These are phyloP conservation scores for Fusarium longipes DNA, from an alignment of 2,329 filamentous ascomycete species.

Conservation along the genomic window DNA sequence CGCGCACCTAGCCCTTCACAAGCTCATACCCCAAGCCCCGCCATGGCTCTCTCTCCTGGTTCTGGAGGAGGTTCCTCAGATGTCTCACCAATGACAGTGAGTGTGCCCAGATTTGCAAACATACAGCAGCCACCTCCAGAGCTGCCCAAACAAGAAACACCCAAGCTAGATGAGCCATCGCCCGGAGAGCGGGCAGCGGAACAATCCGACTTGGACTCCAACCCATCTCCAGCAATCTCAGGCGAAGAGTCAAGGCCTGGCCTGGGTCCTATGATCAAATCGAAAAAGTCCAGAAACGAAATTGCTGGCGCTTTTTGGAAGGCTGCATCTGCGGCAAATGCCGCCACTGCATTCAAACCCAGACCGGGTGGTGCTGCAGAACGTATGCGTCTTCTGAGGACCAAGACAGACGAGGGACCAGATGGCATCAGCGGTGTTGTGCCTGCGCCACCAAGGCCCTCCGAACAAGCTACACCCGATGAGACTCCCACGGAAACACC, in stretches of 20 bases:
- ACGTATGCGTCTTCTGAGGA: conserved; percentile 73
- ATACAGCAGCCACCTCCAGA: conserved; percentile 38
- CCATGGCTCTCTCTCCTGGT: conserved; percentile 12
- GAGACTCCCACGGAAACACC: conserved; percentile 17
- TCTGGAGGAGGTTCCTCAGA: conserved; percentile 36
- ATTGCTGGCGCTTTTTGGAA: conserved; percentile 82
- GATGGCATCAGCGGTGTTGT: conserved; percentile 93
- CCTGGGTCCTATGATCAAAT: conserved; percentile 91
- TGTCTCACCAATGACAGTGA: conserved; percentile 44
- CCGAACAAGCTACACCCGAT: conserved; percentile 38
- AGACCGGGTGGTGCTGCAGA: conserved; percentile 88
- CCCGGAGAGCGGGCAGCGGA: conserved; percentile 34
- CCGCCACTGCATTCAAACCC: conserved; percentile 77
- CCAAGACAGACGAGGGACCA: conserved; percentile 72
- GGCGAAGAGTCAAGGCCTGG: conserved; percentile 37
- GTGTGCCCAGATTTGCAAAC: conserved; percentile 32
- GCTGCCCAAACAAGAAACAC: conserved; percentile 21
- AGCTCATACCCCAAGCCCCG: conserved; percentile 11
- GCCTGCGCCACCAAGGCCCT: conserved; percentile 73
- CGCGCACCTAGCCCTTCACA: conserved; percentile 8
- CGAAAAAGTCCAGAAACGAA: conserved; percentile 77
- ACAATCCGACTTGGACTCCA: conserved; percentile 26
- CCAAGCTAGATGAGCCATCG: conserved; percentile 22
- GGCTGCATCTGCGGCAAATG: conserved; percentile 67
- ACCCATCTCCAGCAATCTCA: conserved; percentile 14